Percentiles rank a stretch among this genome's conserved stretches.
These are phyloP conservation scores for Alternaria longipes DNA, from an alignment of 2,329 filamentous ascomycete genomes.

Conservation along the genomic window DNA sequence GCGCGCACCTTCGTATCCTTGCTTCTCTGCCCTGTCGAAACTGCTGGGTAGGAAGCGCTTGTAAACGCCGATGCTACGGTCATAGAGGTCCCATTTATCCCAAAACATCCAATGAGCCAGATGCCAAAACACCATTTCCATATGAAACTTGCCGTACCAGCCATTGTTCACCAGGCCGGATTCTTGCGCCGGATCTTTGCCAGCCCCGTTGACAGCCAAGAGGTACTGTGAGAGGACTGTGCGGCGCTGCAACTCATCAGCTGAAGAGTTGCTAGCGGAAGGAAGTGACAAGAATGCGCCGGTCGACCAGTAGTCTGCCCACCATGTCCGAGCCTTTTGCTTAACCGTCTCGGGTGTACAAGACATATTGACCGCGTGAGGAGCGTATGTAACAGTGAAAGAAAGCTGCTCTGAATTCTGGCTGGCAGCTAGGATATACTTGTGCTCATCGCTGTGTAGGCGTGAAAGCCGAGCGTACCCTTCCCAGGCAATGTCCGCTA, in stretches of 20 bases:
- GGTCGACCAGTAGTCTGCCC: slow-evolving; percentile 60
- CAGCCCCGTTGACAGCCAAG: slow-evolving; percentile 62
- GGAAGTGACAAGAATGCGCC: slow-evolving; percentile 64
- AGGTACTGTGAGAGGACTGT: slow-evolving; percentile 65
- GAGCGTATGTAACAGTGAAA: slow-evolving; percentile 38
- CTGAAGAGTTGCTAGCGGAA: slow-evolving; percentile 49
- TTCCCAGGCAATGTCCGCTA: slow-evolving; percentile 53
- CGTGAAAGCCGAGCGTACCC: slow-evolving; percentile 42
- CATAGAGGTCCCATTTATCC: slow-evolving; percentile 58
- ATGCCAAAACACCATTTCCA: slow-evolving; percentile 67
- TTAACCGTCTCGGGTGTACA: slow-evolving; percentile 35
- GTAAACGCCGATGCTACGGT: slow-evolving; percentile 61
- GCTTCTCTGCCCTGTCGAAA: slow-evolving; percentile 46
- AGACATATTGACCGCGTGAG: slow-evolving; percentile 46
- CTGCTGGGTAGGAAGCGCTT: slow-evolving; percentile 55
- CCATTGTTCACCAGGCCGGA: slow-evolving; percentile 63
- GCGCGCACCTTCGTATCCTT: slow-evolving; percentile 57
- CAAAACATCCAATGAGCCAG: slow-evolving; percentile 61
- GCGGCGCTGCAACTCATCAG: slow-evolving; percentile 62
- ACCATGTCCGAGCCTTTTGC: slow-evolving; percentile 54
- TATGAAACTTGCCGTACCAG: slow-evolving; percentile 66
- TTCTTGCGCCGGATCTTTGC: slow-evolving; percentile 59
- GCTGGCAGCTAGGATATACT: slow-evolving; percentile 53
- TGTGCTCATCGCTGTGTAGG: slow-evolving; percentile 53
- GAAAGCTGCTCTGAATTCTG: slow-evolving; percentile 34